These are phyloP conservation scores for Sanghuangporus weigelae DNA, from an alignment of 1,284 basidiomycete genomes.

Conservation along the genomic window DNA sequence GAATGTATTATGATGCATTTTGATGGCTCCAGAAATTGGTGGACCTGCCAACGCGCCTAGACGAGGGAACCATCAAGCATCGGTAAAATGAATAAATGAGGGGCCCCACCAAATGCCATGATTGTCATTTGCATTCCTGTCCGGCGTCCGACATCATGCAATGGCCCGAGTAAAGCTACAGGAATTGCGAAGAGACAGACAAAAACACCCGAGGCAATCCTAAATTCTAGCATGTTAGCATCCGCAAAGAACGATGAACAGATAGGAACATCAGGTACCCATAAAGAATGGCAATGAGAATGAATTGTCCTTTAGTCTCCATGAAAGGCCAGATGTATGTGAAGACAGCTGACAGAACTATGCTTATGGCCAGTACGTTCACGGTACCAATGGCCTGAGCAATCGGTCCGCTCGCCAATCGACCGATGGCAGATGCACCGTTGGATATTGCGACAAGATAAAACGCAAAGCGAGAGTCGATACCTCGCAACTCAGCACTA, in stretches of 20 bases:
- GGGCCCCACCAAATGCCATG: slow-evolving; percentile 18
- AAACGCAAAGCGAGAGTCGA: slow-evolving; percentile 40
- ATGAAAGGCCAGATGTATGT: slow-evolving; percentile 29
- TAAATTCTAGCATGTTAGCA: not conserved
- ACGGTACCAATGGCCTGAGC: slow-evolving; percentile 27
- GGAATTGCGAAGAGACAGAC: slow-evolving; percentile 24
- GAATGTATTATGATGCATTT: slow-evolving; percentile 22
- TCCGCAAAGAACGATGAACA: not conserved
- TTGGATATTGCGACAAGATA: slow-evolving; percentile 48
- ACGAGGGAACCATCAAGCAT: not conserved
- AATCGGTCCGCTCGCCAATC: slow-evolving; percentile 34
- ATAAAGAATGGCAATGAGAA: slow-evolving; percentile 25
- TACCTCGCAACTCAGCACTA: slow-evolving; percentile 34
- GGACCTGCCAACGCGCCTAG: slow-evolving; percentile 28
- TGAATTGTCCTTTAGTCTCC: slow-evolving; percentile 19
- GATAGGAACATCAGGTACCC: slow-evolving; percentile 18
- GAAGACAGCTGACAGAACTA: slow-evolving; percentile 24
- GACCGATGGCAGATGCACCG: slow-evolving; percentile 38
- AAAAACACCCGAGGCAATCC: slow-evolving; percentile 21
- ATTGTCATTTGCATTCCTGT: slow-evolving; percentile 28
- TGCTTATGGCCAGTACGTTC: slow-evolving; percentile 27
- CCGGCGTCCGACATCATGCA: slow-evolving; percentile 24
- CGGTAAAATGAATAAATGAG: no score
- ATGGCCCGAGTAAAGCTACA: slow-evolving; percentile 23
- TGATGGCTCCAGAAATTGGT: slow-evolving; percentile 29